These are phyloP conservation scores for Aspergillus melleus DNA, from an alignment of 2,329 filamentous ascomycete genomes.

Conservation along the genomic window DNA sequence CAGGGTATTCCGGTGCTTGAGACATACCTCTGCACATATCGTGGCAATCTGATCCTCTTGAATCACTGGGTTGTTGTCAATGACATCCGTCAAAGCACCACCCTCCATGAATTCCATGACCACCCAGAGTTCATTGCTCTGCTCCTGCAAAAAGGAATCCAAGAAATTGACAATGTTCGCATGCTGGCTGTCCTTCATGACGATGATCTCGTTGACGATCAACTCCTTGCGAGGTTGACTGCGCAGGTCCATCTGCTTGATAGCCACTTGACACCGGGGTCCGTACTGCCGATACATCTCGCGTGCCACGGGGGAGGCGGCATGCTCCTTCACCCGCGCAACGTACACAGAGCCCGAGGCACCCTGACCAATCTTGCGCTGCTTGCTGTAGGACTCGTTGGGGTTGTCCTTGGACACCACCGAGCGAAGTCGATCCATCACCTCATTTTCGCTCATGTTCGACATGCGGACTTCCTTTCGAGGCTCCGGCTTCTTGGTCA, in stretches of 20 bases:
- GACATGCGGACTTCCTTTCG: constrained; percentile 97
- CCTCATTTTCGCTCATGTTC: constrained; percentile 93
- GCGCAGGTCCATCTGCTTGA: constrained; percentile 99
- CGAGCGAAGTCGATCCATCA: constrained; percentile 93
- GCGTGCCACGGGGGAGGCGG: constrained; percentile 76
- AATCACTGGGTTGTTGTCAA: constrained; percentile 94
- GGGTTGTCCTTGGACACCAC: constrained; percentile 96
- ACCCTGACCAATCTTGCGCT: constrained; percentile 99
- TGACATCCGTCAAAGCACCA: constrained; percentile 94
- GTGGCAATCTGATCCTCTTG: constrained; percentile 97
- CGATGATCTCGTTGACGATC: constrained; percentile 99
- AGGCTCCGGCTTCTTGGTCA: constrained; percentile 76
- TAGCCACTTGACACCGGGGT: constrained; percentile 83
- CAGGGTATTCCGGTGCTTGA: neutral
- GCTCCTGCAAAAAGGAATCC: constrained; percentile 93
- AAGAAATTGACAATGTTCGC: constrained; percentile 99
- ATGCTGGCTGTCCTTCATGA: constrained; percentile 99
- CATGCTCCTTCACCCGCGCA: constrained; percentile 87
- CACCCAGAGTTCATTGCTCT: constrained; percentile 95
- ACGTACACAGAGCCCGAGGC: constrained; percentile 98
- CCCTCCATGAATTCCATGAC: constrained; percentile 99
- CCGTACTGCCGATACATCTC: constrained; percentile 79
- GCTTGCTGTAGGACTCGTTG: constrained; percentile 93
- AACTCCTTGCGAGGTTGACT: constrained; percentile 97
- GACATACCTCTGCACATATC: constrained; percentile 86